Conservation (phyloP, 768 basidiomycete species). For the Rhodosporidiobolus sp. region DNA sequence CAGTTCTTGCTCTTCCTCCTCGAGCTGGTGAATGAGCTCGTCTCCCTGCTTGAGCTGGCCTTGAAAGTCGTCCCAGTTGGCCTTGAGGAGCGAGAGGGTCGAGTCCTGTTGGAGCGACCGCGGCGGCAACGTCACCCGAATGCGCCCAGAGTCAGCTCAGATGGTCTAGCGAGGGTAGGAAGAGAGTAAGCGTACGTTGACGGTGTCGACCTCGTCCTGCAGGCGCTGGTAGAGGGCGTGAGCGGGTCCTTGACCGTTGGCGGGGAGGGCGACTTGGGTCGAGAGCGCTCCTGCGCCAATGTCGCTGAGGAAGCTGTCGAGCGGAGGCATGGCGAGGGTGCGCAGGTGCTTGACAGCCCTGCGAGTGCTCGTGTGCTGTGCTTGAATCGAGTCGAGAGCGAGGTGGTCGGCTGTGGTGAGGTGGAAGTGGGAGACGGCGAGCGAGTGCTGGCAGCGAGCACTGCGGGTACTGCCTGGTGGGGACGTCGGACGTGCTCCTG, state of each 20-base stretch:
- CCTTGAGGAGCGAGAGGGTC: slow-evolving; percentile 14
- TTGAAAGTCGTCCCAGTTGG: slow-evolving; percentile 15
- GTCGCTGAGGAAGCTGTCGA: slow-evolving; percentile 9
- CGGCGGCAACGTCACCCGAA: background rate
- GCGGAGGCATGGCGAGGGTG: background rate
- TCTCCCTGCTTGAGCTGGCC: slow-evolving; percentile 10
- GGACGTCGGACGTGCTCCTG: too few relatives aligned
- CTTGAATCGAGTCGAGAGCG: background rate
- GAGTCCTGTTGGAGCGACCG: slow-evolving; percentile 11
- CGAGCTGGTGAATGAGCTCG: background rate
- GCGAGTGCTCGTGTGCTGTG: background rate
- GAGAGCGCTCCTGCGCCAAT: background rate
- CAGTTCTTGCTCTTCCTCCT: slow-evolving; percentile 19
- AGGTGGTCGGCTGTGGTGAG: background rate
- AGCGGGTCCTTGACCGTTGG: background rate
- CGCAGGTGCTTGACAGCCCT: background rate
- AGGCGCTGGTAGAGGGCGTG: background rate
- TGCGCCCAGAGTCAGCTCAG: background rate
- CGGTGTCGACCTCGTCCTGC: slow-evolving; percentile 2
- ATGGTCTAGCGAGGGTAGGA: background rate
- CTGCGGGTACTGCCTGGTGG: too few relatives aligned
- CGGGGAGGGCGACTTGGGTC: background rate
- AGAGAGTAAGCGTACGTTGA: slow-evolving; percentile 10
- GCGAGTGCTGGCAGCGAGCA: background rate
- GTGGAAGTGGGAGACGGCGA: background rate